Percentiles rank a stretch among this genome's conserved stretches.
Evolutionary conservation across 2,329 filamentous ascomycete species (phyloP).

Genomic region (Helotiales sp.): DNA sequence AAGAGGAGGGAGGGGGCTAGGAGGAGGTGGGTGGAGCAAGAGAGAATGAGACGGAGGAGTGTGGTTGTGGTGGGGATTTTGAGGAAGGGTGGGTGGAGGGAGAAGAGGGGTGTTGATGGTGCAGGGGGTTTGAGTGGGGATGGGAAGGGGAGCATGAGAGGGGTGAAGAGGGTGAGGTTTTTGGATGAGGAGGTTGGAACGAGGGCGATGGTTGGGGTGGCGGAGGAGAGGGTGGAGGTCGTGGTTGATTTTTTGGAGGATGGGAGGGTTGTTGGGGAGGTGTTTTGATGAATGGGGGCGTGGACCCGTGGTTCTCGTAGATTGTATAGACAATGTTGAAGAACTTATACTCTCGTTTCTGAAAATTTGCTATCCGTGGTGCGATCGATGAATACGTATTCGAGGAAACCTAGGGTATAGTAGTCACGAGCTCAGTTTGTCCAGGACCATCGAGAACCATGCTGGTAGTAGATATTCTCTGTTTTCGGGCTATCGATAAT

Average conservation of each 20-base stretch:
- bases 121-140: neutral
- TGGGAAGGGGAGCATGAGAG: neutral
- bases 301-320: too few species aligned
- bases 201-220: neutral
- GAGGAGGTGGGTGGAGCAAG: conserved; percentile 4
- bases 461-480: neutral
- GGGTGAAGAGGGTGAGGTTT: conserved; percentile 1
- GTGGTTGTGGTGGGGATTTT: conserved; percentile 15
- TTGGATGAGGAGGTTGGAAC: neutral
- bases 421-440: too few species aligned
- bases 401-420: too few species aligned
- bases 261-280: neutral
- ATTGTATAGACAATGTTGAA: neutral
- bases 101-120: neutral
- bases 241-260: conserved; percentile 1
- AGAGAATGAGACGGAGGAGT: conserved; percentile 7
- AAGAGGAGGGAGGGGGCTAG: neutral
- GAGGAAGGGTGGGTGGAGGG: neutral
- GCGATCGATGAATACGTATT: too few species aligned
- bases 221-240: neutral
- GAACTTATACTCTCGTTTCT: neutral
- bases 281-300: neutral
- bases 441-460: too few species aligned
- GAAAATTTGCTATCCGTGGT: neutral
- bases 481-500: neutral